These are phyloP conservation scores for Lasiodiplodia gonubiensis DNA, from an alignment of 2,329 filamentous ascomycete genomes.

Conservation along the genomic window DNA sequence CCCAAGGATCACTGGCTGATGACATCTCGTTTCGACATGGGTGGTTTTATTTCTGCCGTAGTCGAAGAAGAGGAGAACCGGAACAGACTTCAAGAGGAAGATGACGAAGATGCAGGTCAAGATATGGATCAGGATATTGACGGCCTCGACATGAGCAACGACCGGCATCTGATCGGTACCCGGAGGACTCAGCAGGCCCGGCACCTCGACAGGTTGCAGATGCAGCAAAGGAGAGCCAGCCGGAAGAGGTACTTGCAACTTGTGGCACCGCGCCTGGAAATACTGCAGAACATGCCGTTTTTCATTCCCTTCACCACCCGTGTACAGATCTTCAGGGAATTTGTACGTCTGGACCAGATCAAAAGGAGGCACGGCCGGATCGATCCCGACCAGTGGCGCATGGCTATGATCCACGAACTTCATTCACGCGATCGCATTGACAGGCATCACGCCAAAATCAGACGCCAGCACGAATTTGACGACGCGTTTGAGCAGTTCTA, in stretches of 20 bases:
- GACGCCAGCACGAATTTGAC: slow-evolving; percentile 77
- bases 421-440: slow-evolving; percentile 44
- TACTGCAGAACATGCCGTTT: slow-evolving; percentile 95
- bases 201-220: slow-evolving; percentile 65
- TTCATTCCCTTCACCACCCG: slow-evolving; percentile 91
- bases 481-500: slow-evolving; percentile 89
- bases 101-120: slow-evolving; percentile 60
- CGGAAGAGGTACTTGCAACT: slow-evolving; percentile 72
- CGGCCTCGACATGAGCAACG: slow-evolving; percentile 31
- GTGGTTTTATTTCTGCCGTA: slow-evolving; percentile 82
- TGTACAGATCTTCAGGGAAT: slow-evolving; percentile 91
- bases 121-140: slow-evolving; percentile 49
- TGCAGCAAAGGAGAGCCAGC: slow-evolving; percentile 69
- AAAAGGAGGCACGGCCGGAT: slow-evolving; percentile 70
- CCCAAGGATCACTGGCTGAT: slow-evolving; percentile 91
- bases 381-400: slow-evolving; percentile 77
- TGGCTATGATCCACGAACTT: slow-evolving; percentile 52
- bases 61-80: slow-evolving; percentile 83
- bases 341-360: slow-evolving; percentile 81
- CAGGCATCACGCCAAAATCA: slow-evolving; percentile 76
- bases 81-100: slow-evolving; percentile 69
- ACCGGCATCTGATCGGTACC: slow-evolving; percentile 56
- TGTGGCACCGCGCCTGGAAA: slow-evolving; percentile 84
- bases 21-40: slow-evolving; percentile 86
- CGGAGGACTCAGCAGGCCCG: slow-evolving; percentile 67